Conservation (phyloP, 495 filamentous ascomycete genomes). For the Trichocladium antarcticum region DNA sequence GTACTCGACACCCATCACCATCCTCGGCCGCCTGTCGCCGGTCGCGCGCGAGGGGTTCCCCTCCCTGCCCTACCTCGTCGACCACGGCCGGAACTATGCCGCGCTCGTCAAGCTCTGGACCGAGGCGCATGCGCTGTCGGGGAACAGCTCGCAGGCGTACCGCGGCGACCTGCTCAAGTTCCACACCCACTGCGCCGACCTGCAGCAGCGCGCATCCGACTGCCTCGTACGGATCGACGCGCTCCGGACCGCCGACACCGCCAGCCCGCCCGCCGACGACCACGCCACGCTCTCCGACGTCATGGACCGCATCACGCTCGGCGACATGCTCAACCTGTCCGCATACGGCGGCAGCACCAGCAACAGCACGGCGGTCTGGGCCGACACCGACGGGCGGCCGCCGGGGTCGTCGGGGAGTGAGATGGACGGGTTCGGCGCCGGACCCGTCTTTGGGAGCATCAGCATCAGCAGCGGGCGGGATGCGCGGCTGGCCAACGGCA, state of each 20-base stretch:
- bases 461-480: slow-evolving; percentile 20
- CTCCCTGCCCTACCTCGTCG: slow-evolving; percentile 86
- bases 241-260: slow-evolving; percentile 45
- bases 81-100: slow-evolving; percentile 79
- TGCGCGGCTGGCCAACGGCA: slow-evolving; percentile 15
- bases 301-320: slow-evolving; percentile 53
- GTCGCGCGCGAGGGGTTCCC: slow-evolving; percentile 89
- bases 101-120: slow-evolving; percentile 85
- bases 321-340: slow-evolving; percentile 27
- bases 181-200: slow-evolving; percentile 58
- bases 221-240: slow-evolving; percentile 24
- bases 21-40: slow-evolving; percentile 69
- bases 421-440: slow-evolving; percentile 29
- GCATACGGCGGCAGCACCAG: slow-evolving; percentile 22
- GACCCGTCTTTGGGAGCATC: slow-evolving; percentile 22
- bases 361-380: slow-evolving; percentile 22
- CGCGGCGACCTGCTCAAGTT: slow-evolving; percentile 59
- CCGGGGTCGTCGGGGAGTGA: slow-evolving; percentile 42
- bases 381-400: slow-evolving; percentile 28
- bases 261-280: slow-evolving; percentile 49
- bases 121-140: slow-evolving; percentile 43
- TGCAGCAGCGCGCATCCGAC: slow-evolving; percentile 55
- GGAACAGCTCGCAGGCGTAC: slow-evolving; percentile 35
- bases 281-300: slow-evolving; percentile 61
- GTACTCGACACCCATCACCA: slow-evolving; percentile 87